phyloP scores from a whole-genome alignment of 2,329 filamentous ascomycete species.

The Aureobasidium vineae region DNA sequence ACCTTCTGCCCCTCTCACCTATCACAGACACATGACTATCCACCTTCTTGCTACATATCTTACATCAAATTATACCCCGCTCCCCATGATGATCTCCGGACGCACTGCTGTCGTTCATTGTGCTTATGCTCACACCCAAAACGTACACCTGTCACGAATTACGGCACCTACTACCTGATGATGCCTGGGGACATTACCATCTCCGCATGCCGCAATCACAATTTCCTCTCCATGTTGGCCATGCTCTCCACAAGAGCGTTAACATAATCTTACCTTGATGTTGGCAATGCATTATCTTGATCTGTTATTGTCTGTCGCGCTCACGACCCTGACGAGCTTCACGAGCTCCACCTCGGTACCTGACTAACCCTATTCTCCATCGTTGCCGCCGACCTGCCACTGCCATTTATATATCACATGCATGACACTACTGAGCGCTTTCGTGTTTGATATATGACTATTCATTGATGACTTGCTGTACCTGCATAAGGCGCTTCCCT shows the following conservation, averaged over 20 bases:
- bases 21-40: neutral
- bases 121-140: slow-evolving; percentile 8
- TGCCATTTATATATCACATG: slow-evolving; percentile 10
- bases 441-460: slow-evolving; percentile 2
- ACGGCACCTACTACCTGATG: neutral
- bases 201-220: slow-evolving; percentile 15
- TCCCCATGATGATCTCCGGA: slow-evolving; percentile 8
- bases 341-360: neutral
- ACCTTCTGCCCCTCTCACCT: neutral
- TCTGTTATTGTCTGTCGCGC: neutral
- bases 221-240: neutral
- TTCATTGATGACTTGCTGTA: slow-evolving; percentile 12
- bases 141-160: slow-evolving; percentile 20
- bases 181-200: neutral
- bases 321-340: slow-evolving; percentile 3
- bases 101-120: slow-evolving; percentile 9
- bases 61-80: slow-evolving; percentile 20
- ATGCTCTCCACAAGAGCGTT: neutral
- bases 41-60: slow-evolving; percentile 4
- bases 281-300: neutral
- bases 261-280: neutral
- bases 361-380: neutral
- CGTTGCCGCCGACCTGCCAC: neutral
- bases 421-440: slow-evolving; percentile 13
- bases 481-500: slow-evolving; percentile 12